Evolutionary conservation across 345 rosid species (phyloP), one percentile per base, ranked within the genome.

Genomic region (Viola odorata): DNA sequence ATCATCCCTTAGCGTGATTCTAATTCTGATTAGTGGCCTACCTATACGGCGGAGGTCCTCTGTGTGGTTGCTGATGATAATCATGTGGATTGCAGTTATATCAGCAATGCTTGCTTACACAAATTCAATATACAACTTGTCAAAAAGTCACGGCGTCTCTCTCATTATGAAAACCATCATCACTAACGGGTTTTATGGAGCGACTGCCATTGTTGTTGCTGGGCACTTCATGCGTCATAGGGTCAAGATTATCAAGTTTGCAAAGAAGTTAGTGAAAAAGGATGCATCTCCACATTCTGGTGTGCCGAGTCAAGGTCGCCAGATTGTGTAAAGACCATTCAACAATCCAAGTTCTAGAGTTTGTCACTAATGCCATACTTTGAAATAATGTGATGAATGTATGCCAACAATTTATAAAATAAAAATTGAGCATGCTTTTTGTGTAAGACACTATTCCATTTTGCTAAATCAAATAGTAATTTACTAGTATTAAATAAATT

Each of bases 21-120:
- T 79, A 53, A 47, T 72, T 0, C 59, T 72, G 59, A 68, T 75
- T 4, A 63, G 77, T 12, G 80, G 80, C 1, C 55, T 79, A 32
- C 75, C 77, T 17, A 57, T 64, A 51, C 49, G 45, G 63, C 40
- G 57, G 5, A 64, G 75, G n/a, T 4, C 60, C 37, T 77, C 58
- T 55, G 68, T 68, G 78, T 70, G 73, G 78, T 49, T 65, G 37
- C 63, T 66, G 68, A 74, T 68, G 4, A 74, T 64, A 49, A 72
- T 53, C 0, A 55, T 76, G 71, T 79, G 80, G 80, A 42, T 66
- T 13, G 74, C 76, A 0, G 60, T 75, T 44, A 57, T 69, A 4
- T 53, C 71, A 0, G 44, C 62, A 45, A 57, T 73, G 2, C 14
- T 52, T 23, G 65, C 77, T 10, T 75, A 63, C 56, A 42, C 55